Base-by-base conservation (phyloP, 129 eudicot genomes). In the Lactuca sativa region DNA sequence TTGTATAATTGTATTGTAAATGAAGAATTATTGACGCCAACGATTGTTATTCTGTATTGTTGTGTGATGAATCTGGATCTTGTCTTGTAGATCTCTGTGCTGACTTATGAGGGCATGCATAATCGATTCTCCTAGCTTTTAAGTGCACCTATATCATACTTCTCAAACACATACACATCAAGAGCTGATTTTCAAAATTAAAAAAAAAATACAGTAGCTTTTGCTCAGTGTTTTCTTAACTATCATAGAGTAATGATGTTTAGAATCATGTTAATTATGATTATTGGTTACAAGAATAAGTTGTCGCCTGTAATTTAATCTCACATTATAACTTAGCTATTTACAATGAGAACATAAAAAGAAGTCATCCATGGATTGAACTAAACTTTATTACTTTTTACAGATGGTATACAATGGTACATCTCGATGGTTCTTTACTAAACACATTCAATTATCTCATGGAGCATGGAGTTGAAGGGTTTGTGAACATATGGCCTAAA, bases 341-440 rank as follows among this genome's bases (percentile, higher is more conserved):
- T 43, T 13, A 52, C 67, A 8, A n/a, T 9, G 49, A 9, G 14
- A 43, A 43, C 49, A 43, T 43, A 61, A 52, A 52, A 68, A 38
- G 62, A 55, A 51, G 37, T 16, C 60, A 49, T 6, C 30, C 56
- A 34, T 58, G 25, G 47, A 37, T 33, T 25, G 14, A 34, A 54
- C 59, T 43, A 37, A n/a, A 38, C 52, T 70, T 25, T 13, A 32
- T 70, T 56, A 36, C 33, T 17, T 6, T 64, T 56, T 82, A 72
- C 91, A 93, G 98, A 85, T 93, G 98, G 98, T 93, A 93, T 64
- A 93, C 98, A 9, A 93, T 89, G 96, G 98, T 93, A 52, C 93
- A 93, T 82, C 97, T 90, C 61, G 95, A 93, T 75, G 98, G 98
- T 53, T 93, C 96, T 38, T 57, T 93, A 18, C 71, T 78, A 41